Percentiles rank a stretch among this genome's conserved stretches.
These are phyloP conservation scores for Alternaria solani DNA, from an alignment of 2,329 filamentous ascomycete genomes.

Conservation along the genomic window DNA sequence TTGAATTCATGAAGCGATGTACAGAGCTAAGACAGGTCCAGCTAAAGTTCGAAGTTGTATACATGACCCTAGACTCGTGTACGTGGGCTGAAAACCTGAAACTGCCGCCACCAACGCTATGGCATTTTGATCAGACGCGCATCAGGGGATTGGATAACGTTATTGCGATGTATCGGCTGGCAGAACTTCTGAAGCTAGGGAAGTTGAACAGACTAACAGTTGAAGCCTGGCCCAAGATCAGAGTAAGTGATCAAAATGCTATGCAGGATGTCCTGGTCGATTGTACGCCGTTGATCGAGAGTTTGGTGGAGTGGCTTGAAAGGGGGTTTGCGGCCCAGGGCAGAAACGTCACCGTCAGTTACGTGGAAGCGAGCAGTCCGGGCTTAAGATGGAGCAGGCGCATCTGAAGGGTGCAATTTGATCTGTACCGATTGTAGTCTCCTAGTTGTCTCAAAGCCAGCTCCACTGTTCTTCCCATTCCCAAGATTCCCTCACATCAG, in stretches of 20 bases:
- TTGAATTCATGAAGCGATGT: slow-evolving; percentile 8
- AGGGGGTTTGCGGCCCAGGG: slow-evolving; percentile 7
- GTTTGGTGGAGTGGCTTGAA: slow-evolving; percentile 6
- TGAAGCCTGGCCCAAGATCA: slow-evolving; percentile 11
- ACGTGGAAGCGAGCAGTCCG: slow-evolving; percentile 2
- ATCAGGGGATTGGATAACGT: neutral
- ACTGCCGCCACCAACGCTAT: neutral
- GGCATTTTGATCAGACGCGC: neutral
- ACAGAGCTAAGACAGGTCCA: neutral
- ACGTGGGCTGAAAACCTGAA: neutral
- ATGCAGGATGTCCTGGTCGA: slow-evolving; percentile 2
- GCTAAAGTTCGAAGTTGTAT: slow-evolving; percentile 6
- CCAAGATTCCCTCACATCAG: neutral
- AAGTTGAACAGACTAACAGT: slow-evolving; percentile 5
- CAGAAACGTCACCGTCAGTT: neutral
- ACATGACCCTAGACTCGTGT: neutral
- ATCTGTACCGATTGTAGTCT: neutral
- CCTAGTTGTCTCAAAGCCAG: neutral
- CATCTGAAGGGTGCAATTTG: neutral
- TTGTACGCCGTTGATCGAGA: slow-evolving; percentile 5
- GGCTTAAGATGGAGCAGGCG: slow-evolving; percentile 2
- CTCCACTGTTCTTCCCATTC: neutral
- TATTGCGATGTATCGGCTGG: neutral
- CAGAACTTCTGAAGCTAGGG: neutral
- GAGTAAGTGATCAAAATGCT: neutral